Base-by-base conservation (phyloP, 805 yeast genomes). In the Pichia heedii region DNA sequence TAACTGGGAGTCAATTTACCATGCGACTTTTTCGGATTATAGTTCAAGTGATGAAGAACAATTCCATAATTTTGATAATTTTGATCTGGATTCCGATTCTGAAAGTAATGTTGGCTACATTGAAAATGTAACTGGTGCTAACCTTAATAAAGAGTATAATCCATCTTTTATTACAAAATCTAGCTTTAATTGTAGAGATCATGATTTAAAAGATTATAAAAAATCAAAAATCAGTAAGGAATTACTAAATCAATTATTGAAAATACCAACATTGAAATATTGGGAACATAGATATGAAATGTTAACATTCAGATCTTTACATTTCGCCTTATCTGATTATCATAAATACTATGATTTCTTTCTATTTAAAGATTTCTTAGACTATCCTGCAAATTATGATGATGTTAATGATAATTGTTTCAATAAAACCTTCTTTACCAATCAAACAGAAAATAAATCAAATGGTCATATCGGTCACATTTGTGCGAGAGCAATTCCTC, bases 401-500 rank as follows among this genome's bases (percentile, higher is more conserved):
- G 53, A 54, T 5, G 55, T 53, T 1, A 49, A 49, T 18, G 53
- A 47, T 9, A 32, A 43, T 21, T 30, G 37, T 1, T 53, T 46
- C 18, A 50, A 50, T 16, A 60, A 58, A 11, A 36, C 46, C 13
- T 60, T 54, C 34, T 59, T 54, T 40, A 37, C 37, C 4, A 36
- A 32, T 16, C 61, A 56, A 41, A 43, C 40, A 21, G 34, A 39
- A 13, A 41, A 46, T 9, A 51, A 48, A 22, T 47, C 49, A 33
- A 54, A 62, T 27, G 60, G 66, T 33, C 85, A 84, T 43, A 56
- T 62, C 3, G 80, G 78, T n/a, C 72, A 81, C 51, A 77, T 79
- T 18, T 84, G 95, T 65, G 82, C 88, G 3, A 68, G 79, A 43
- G 68, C 75, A 30, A 78, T 84, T 50, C 70, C 68, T 33, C 54